Evolutionary conservation across 257 asterid genomes (phyloP).

Genomic region (Gentiana macrophylla): DNA sequence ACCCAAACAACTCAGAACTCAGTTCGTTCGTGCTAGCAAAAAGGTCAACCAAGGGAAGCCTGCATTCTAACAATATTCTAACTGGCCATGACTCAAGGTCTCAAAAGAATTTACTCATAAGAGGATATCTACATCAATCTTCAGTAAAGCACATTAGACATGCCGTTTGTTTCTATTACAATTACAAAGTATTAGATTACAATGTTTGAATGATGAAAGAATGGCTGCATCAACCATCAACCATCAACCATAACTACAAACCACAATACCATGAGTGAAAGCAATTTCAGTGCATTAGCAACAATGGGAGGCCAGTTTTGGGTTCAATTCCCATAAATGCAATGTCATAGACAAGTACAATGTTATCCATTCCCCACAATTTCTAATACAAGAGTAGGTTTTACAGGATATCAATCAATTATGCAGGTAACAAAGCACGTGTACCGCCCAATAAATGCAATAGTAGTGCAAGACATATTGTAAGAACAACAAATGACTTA

Average conservation of each 20-base stretch:
- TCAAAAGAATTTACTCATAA: constrained; percentile 1
- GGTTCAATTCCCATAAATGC: no score
- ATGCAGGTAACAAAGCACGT: constrained; percentile 54
- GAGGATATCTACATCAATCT: background rate
- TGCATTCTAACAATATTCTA: background rate
- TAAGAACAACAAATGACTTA: constrained; percentile 64
- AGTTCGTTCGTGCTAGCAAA: background rate
- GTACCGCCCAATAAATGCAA: constrained; percentile 53
- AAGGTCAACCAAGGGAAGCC: background rate
- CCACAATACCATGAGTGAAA: no score
- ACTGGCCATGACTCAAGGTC: background rate
- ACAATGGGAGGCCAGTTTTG: no score
- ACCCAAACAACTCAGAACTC: background rate
- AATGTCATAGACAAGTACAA: no score
- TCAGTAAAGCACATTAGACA: background rate
- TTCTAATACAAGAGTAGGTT: background rate
- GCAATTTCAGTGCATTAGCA: no score
- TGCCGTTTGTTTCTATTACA: constrained; percentile 2
- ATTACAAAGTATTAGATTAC: background rate
- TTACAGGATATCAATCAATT: constrained; percentile 6
- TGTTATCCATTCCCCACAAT: no score
- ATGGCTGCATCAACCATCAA: no score
- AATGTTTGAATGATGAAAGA: no score
- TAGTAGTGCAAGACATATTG: constrained; percentile 58
- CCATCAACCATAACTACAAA: no score